phyloP scores from a whole-genome alignment of 176 grass and related monocot species.

The Rhynchospora pubera region DNA sequence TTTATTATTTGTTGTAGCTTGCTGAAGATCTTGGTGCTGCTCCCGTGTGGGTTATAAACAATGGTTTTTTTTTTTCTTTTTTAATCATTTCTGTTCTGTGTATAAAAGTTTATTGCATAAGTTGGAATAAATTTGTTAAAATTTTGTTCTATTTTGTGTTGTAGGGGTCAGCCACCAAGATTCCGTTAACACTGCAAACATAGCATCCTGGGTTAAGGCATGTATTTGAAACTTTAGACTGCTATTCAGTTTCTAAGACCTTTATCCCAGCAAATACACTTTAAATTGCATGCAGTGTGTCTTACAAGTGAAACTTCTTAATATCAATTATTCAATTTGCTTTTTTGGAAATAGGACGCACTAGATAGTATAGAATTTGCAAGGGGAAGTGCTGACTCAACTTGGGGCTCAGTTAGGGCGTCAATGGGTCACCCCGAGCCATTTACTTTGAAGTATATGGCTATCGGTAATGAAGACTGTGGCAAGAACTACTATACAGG shows the following conservation, averaged over 20 bases:
- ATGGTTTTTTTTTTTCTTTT: slow-evolving; percentile 56
- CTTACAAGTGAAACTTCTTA: neutral
- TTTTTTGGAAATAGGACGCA: slow-evolving; percentile 50
- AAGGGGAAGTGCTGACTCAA: slow-evolving; percentile 63
- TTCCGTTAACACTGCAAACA: slow-evolving; percentile 27
- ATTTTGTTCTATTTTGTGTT: slow-evolving; percentile 3
- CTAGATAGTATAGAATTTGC: slow-evolving; percentile 92
- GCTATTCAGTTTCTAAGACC: neutral
- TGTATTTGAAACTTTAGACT: slow-evolving; percentile 8
- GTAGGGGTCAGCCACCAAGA: slow-evolving; percentile 61
- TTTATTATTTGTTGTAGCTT: slow-evolving; percentile 41
- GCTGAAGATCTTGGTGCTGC: slow-evolving; percentile 62
- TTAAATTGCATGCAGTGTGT: neutral
- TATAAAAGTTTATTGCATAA: neutral
- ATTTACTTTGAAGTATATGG: slow-evolving; percentile 86
- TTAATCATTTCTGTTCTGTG: slow-evolving; percentile 2
- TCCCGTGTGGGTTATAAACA: slow-evolving; percentile 92
- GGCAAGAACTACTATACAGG: slow-evolving; percentile 58
- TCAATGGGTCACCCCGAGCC: slow-evolving; percentile 86
- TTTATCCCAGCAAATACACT: neutral
- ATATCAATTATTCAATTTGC: neutral
- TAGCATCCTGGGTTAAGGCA: slow-evolving; percentile 49
- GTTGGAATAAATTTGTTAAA: slow-evolving; percentile 7
- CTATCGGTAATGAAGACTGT: slow-evolving; percentile 94
- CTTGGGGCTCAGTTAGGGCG: slow-evolving; percentile 91